Evolutionary conservation across 2,329 filamentous ascomycete species (phyloP).

Genomic region (Cytospora piceae): DNA sequence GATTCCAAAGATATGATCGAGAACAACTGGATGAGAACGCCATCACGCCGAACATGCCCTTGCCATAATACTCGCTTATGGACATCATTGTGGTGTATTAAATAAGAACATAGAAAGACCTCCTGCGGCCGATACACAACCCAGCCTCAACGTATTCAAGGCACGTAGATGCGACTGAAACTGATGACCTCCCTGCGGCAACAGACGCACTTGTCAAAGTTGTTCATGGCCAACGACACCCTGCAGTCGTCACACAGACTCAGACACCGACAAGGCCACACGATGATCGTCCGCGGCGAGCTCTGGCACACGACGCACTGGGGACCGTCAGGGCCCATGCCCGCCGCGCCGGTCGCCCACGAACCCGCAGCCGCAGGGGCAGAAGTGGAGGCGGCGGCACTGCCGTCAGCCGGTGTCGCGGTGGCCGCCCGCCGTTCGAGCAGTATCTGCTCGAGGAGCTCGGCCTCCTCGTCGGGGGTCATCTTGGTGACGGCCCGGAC

Average conservation of each 20-base stretch:
- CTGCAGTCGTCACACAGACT: slow-evolving; percentile 94
- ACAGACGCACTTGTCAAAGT: slow-evolving; percentile 95
- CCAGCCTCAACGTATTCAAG: slow-evolving; percentile 46
- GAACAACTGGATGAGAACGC: slow-evolving; percentile 5
- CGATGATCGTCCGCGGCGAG: slow-evolving; percentile 82
- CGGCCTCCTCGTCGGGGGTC: slow-evolving; percentile 62
- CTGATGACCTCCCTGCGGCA: slow-evolving; percentile 86
- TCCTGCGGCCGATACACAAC: neutral
- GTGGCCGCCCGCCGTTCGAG: slow-evolving; percentile 51
- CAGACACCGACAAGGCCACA: slow-evolving; percentile 95
- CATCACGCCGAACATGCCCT: slow-evolving; percentile 24
- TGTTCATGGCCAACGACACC: slow-evolving; percentile 92
- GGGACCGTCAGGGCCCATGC: slow-evolving; percentile 72
- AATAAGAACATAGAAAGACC: neutral
- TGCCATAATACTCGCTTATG: slow-evolving; percentile 14
- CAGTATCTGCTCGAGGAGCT: slow-evolving; percentile 63
- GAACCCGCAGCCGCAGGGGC: slow-evolving; percentile 39
- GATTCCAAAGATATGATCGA: slow-evolving; percentile 3
- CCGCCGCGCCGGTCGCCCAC: slow-evolving; percentile 74
- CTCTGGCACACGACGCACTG: slow-evolving; percentile 94
- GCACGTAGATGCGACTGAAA: slow-evolving; percentile 90
- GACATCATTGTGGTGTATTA: slow-evolving; percentile 16
- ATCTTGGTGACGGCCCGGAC: slow-evolving; percentile 48
- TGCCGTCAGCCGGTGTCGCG: slow-evolving; percentile 28
- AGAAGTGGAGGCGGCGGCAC: slow-evolving; percentile 23